phyloP scores from a whole-genome alignment of 2,329 filamentous ascomycete genomes.

The Simplicillium aogashimaense region DNA sequence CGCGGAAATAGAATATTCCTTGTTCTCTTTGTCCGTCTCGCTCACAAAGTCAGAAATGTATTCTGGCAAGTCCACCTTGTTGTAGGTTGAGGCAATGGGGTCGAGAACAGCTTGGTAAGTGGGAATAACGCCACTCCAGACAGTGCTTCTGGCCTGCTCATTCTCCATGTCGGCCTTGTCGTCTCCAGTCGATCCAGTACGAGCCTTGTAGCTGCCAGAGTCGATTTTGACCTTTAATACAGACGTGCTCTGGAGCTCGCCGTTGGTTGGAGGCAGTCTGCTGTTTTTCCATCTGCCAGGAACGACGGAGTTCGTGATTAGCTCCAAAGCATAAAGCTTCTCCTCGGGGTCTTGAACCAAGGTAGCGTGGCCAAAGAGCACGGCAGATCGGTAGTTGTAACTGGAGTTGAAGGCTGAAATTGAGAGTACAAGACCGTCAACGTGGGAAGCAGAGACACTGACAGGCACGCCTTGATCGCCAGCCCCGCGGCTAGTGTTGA shows the following conservation, averaged over 20 bases:
- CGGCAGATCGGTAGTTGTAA: slow-evolving; percentile 78
- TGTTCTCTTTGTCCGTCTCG: slow-evolving; percentile 25
- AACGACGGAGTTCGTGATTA: slow-evolving; percentile 68
- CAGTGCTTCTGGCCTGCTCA: slow-evolving; percentile 23
- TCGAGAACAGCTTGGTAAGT: slow-evolving; percentile 54
- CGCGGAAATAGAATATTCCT: slow-evolving; percentile 13
- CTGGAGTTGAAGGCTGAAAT: slow-evolving; percentile 73
- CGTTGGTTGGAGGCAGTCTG: slow-evolving; percentile 58
- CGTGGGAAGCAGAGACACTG: slow-evolving; percentile 59
- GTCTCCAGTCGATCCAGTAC: slow-evolving; percentile 52
- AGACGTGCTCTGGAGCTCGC: slow-evolving; percentile 66
- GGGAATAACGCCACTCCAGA: slow-evolving; percentile 52
- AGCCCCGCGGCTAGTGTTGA: slow-evolving; percentile 44
- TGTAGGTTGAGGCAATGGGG: slow-evolving; percentile 50
- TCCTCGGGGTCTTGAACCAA: slow-evolving; percentile 59
- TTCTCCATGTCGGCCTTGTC: slow-evolving; percentile 38
- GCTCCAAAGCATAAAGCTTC: slow-evolving; percentile 67
- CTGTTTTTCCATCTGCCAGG: slow-evolving; percentile 58
- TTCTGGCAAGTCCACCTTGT: slow-evolving; percentile 30
- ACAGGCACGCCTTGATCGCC: slow-evolving; percentile 50
- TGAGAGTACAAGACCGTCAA: slow-evolving; percentile 73
- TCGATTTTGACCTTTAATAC: slow-evolving; percentile 60
- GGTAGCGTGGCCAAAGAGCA: slow-evolving; percentile 65
- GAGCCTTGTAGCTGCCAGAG: slow-evolving; percentile 66
- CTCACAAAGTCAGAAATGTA: slow-evolving; percentile 16